phyloP scores from a whole-genome alignment of 2,329 filamentous ascomycete genomes.

The Fusarium scirpi region DNA sequence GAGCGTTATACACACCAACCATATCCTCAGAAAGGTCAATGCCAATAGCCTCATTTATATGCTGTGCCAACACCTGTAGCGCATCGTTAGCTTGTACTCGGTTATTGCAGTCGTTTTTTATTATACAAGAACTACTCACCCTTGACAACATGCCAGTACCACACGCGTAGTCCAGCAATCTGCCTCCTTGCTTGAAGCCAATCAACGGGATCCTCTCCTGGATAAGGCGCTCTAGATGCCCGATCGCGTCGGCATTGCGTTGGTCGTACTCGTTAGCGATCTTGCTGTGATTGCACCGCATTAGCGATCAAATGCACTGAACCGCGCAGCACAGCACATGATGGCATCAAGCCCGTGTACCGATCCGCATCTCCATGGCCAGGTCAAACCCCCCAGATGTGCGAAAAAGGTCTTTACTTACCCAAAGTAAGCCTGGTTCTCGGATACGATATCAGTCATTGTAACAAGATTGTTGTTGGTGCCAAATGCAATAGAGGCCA shows the following conservation, averaged over 20 bases:
- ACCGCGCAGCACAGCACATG: background rate
- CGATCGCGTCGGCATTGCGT: constrained; percentile 65
- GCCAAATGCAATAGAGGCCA: constrained; percentile 20
- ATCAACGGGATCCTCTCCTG: constrained; percentile 69
- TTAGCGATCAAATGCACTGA: constrained; percentile 28
- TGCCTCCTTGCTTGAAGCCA: constrained; percentile 62
- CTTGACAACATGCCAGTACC: constrained; percentile 75
- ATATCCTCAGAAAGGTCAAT: constrained; percentile 79
- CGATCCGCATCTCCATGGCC: background rate
- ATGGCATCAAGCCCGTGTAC: background rate
- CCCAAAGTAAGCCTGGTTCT: constrained; percentile 60
- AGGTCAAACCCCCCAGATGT: background rate
- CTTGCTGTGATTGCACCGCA: constrained; percentile 42
- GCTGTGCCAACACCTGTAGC: constrained; percentile 39
- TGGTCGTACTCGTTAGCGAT: constrained; percentile 57
- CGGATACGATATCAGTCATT: constrained; percentile 51
- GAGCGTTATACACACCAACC: constrained; percentile 74
- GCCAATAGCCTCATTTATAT: constrained; percentile 68
- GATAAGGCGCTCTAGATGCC: constrained; percentile 67
- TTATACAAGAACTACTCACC: constrained; percentile 56
- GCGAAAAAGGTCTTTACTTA: constrained; percentile 44
- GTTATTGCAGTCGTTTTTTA: background rate
- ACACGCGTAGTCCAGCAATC: constrained; percentile 81
- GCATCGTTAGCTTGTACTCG: constrained; percentile 3
- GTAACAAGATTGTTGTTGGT: constrained; percentile 45